Evolutionary conservation across 1,139 yeast species (phyloP), one percentile per base, ranked within the genome.

Genomic region (Spathaspora sp.): DNA sequence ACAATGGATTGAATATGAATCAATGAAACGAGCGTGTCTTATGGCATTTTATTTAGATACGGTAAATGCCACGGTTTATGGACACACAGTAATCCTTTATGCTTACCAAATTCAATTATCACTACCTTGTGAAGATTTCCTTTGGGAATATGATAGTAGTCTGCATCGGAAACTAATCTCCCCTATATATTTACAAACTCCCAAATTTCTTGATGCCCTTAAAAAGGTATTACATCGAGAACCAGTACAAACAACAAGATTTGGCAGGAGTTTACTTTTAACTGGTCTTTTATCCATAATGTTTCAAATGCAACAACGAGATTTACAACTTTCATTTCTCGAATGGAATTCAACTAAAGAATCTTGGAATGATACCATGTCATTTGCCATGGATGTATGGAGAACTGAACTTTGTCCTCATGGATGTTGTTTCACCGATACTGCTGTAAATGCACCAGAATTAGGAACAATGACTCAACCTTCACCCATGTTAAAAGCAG

Each of bases 281-380:
- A 82, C 88, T 7, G 95, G 95, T 0, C 63, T 86, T 42, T 61
- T 84, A 45, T 81, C 90, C 1, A 76, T 86, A 9, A 76, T 84
- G 75, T 78, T 79, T 51, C 90, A 85, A 61, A 80, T 86, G 78
- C 89, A 84, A 57, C 90, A 86, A 58, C 71, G 82, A 27, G 90
- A 82, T 56, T 60, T 78, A 37, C 87, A 80, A 58, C 68, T 73
- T 10, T 67, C 60, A 49, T 67, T 57, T 55, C 61, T 62, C 59
- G 74, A 65, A 36, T 64, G 67, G 67, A 50, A 61, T 33, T 55
- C 59, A 2, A 57, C 64, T 26, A 64, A 62, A 42, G 79, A 72
- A 48, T 68, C 80, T 7, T 84, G 88, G 90, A 75, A 82, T 54
- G 85, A 83, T 43, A 72, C 82, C 10, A 66, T 84, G 18, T 77